Evolutionary conservation across 139 green algal species (phyloP), one percentile per base, ranked within the genome.

Genomic region (Zygnema circumcarinatum): DNA sequence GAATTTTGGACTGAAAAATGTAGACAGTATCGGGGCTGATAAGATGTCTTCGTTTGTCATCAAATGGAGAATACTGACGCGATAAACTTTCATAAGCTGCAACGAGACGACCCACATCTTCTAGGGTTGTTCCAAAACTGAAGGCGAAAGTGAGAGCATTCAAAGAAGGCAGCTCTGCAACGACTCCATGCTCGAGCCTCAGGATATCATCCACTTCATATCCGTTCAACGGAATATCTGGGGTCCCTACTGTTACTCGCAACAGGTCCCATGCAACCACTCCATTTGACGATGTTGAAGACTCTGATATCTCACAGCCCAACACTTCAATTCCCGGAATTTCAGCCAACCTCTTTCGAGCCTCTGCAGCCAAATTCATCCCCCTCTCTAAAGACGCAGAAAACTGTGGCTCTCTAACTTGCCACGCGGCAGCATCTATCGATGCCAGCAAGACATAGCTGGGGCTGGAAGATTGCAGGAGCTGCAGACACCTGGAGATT

Each of bases 371-470:
- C 20, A 89, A 35, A 36, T 52, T 33, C 47, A 89, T 33, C 29
- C 62, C 84, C 2, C 2, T 33, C 0, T 32, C 33, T 53, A 89
- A 62, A 21, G 29, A 2, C 22, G 76, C 29, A 62, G 3, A 16
- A 22, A 29, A 29, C 20, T 36, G 29, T 54, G 36, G 36, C 25
- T 7, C n/a, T 38, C 54, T 53, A 3, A 90, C 32, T 83, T 90
- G 39, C 76, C 40, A 32, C 79, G 80, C n/a, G 38, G 96, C 97
- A 0, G 94, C 95, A 76, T 98, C 96, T 42, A 98, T 89, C 0
- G 96, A 98, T 1, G 94, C 92, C 91, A 99, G 90, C 29, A 98
- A 90, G 31, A 98, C 56, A 90, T 98, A 98, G 90, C 92, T 97
- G 2, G 96, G 96, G 69, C 88, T 94, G 38, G 94, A 95, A 35